phyloP scores from a whole-genome alignment of 192 early-diverging fungal genomes.

The Backusella psychrophila region DNA sequence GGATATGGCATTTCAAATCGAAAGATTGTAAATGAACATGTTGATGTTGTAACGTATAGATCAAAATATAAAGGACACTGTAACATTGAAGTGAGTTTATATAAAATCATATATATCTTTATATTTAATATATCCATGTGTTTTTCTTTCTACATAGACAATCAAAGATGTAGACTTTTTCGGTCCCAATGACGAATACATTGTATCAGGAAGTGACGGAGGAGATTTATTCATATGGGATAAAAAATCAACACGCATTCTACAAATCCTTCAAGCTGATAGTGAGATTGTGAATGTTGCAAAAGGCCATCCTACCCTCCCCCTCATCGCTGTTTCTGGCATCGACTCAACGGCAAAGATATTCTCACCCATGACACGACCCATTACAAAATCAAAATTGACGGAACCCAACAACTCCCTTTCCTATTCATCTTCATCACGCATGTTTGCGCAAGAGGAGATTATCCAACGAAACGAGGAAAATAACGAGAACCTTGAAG shows the following conservation, averaged over 20 bases:
- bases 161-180: slow-evolving; percentile 77
- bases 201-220: slow-evolving; percentile 80
- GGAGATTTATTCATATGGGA: slow-evolving; percentile 70
- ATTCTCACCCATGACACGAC: slow-evolving; percentile 45
- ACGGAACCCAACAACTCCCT: not conserved
- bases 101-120: not conserved
- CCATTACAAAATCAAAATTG: not conserved
- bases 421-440: not conserved
- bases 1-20: not conserved
- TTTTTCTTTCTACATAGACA: slow-evolving; percentile 46
- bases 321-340: slow-evolving; percentile 58
- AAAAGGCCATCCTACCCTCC: slow-evolving; percentile 55
- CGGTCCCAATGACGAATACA: slow-evolving; percentile 60
- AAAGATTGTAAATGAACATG: slow-evolving; percentile 7
- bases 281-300: slow-evolving; percentile 52
- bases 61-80: slow-evolving; percentile 27
- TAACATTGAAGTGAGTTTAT: slow-evolving; percentile 25
- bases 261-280: slow-evolving; percentile 69
- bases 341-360: slow-evolving; percentile 76
- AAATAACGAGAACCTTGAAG: slow-evolving; percentile 5
- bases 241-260: slow-evolving; percentile 51
- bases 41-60: slow-evolving; percentile 11
- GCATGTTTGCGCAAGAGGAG: slow-evolving; percentile 6
- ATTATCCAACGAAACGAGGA: not conserved
- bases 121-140: not conserved